A percentile compares a stretch with the other conserved stretches of the same genome.
These are phyloP conservation scores for Cadophora sp. DNA, from an alignment of 2,329 filamentous ascomycete genomes.

Conservation along the genomic window DNA sequence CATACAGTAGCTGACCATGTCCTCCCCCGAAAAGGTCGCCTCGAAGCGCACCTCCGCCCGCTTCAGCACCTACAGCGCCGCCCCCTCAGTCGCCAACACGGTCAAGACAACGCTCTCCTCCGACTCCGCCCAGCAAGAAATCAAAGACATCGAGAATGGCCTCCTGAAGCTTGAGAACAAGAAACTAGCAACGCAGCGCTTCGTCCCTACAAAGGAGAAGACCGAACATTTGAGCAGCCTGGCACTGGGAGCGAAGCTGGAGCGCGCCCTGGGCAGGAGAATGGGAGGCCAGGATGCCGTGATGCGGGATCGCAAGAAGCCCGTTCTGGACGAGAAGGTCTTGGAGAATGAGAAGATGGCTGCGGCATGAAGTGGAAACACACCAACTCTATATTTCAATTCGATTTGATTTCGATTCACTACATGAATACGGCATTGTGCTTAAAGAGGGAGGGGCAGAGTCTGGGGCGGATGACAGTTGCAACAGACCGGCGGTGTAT, in stretches of 20 bases:
- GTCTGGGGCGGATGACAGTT: background rate
- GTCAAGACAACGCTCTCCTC: slow-evolving; percentile 42
- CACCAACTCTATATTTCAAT: background rate
- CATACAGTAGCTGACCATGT: slow-evolving; percentile 31
- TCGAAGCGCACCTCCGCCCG: slow-evolving; percentile 58
- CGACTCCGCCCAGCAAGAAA: slow-evolving; percentile 48
- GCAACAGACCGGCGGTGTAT: background rate
- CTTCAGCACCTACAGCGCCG: slow-evolving; percentile 59
- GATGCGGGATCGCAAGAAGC: slow-evolving; percentile 53
- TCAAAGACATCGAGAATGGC: slow-evolving; percentile 69
- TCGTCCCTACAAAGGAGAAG: slow-evolving; percentile 69
- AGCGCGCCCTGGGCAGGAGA: slow-evolving; percentile 70
- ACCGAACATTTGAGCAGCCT: slow-evolving; percentile 72
- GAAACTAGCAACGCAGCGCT: slow-evolving; percentile 70
- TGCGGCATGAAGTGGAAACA: slow-evolving; percentile 9
- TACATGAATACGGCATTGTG: background rate
- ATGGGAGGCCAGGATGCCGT: slow-evolving; percentile 76
- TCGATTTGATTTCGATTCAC: background rate
- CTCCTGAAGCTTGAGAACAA: slow-evolving; percentile 75
- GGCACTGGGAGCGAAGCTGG: slow-evolving; percentile 76
- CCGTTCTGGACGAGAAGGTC: slow-evolving; percentile 18
- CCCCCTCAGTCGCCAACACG: slow-evolving; percentile 53
- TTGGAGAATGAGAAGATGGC: slow-evolving; percentile 26
- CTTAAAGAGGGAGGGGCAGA: background rate
- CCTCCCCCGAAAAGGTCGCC: slow-evolving; percentile 42